Evolutionary conservation across 2,329 filamentous ascomycete genomes (phyloP).

Genomic region (Cordyceps cicadae): DNA sequence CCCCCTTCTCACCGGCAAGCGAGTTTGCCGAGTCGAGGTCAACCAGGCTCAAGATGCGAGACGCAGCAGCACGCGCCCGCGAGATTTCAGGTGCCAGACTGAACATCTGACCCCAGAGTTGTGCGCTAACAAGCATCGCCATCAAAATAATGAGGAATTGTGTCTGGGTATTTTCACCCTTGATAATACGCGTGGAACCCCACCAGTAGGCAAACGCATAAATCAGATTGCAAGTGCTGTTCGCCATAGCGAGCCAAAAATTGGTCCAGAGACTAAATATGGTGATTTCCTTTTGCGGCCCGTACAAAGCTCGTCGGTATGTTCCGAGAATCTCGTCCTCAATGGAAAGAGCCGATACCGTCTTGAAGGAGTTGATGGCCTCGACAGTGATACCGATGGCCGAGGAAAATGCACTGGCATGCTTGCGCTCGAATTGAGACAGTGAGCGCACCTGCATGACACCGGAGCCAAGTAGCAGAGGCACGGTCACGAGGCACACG

Average conservation of each 20-base stretch:
- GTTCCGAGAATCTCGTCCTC: slow-evolving; percentile 44
- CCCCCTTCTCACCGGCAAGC: slow-evolving; percentile 18
- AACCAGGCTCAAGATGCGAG: slow-evolving; percentile 46
- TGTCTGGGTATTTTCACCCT: slow-evolving; percentile 53
- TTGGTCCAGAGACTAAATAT: slow-evolving; percentile 44
- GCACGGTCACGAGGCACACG: slow-evolving; percentile 61
- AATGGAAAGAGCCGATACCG: slow-evolving; percentile 46
- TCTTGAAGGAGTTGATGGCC: slow-evolving; percentile 58
- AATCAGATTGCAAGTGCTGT: slow-evolving; percentile 56
- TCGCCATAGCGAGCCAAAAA: slow-evolving; percentile 52
- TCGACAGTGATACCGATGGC: slow-evolving; percentile 60
- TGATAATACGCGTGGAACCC: slow-evolving; percentile 62
- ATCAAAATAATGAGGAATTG: slow-evolving; percentile 71
- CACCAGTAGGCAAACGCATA: slow-evolving; percentile 76
- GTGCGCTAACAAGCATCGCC: slow-evolving; percentile 62
- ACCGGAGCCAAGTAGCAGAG: slow-evolving; percentile 59
- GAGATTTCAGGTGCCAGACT: slow-evolving; percentile 68
- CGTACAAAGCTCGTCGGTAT: slow-evolving; percentile 43
- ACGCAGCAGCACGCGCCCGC: slow-evolving; percentile 53
- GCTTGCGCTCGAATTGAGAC: slow-evolving; percentile 52
- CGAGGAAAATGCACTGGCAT: slow-evolving; percentile 55
- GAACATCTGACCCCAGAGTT: slow-evolving; percentile 68
- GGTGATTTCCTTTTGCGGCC: slow-evolving; percentile 46
- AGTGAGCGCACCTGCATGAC: slow-evolving; percentile 60
- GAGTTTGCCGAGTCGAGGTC: slow-evolving; percentile 27